phyloP scores from a whole-genome alignment of 257 asterid genomes.

The Buddleja alternifolia region DNA sequence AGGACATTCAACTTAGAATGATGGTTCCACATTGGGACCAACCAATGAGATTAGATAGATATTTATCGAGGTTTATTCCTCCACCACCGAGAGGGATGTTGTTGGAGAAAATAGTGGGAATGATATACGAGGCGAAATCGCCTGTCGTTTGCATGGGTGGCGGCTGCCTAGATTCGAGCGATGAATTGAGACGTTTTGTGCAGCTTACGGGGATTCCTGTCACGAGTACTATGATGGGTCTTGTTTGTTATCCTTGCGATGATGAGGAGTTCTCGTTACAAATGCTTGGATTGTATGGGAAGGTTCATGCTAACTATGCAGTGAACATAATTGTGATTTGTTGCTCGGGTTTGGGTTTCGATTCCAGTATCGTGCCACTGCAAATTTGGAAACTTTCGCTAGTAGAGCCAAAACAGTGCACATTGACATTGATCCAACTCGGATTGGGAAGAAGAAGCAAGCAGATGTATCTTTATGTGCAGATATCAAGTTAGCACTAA shows the following conservation, averaged over 20 bases:
- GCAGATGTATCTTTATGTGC: conserved; percentile 25
- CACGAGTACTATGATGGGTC: conserved; percentile 30
- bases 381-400: conserved; percentile 28
- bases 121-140: conserved; percentile 20
- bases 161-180: conserved; percentile 32
- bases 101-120: conserved; percentile 19
- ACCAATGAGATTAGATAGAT: conserved; percentile 21
- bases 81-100: conserved; percentile 20
- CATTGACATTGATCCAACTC: conserved; percentile 30
- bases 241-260: conserved; percentile 31
- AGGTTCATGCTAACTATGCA: conserved; percentile 32
- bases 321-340: conserved; percentile 28
- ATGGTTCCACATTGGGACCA: conserved; percentile 32
- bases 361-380: conserved; percentile 28
- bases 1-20: conserved; percentile 31
- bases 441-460: conserved; percentile 27
- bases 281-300: conserved; percentile 37
- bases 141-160: conserved; percentile 33
- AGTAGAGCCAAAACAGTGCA: conserved; percentile 32
- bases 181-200: conserved; percentile 25
- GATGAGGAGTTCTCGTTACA: conserved; percentile 34
- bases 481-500: conserved; percentile 23
- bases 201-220: conserved; percentile 33
- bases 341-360: conserved; percentile 32
- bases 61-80: conserved; percentile 30